phyloP scores from a whole-genome alignment of 495 filamentous ascomycete species.

The Chlorociboria aeruginascens region DNA sequence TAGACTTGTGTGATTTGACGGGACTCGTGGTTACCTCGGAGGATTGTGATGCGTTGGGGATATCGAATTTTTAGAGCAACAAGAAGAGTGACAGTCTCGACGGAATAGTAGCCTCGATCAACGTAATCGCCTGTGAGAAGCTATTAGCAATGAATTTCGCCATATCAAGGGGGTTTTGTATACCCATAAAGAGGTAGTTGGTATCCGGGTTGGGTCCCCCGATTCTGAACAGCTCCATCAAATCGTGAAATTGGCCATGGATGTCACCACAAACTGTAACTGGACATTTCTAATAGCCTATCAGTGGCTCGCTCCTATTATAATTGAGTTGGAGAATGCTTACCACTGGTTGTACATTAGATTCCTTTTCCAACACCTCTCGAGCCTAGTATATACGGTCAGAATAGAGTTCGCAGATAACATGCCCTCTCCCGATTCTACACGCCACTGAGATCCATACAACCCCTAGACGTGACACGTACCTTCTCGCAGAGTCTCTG shows the following conservation, averaged over 20 bases:
- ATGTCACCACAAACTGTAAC: slow-evolving; percentile 92
- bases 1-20: slow-evolving; percentile 97
- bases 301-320: neutral
- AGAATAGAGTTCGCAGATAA: too few relatives aligned
- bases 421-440: too few relatives aligned
- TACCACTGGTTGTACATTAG: slow-evolving; percentile 98
- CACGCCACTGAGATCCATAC: too few relatives aligned
- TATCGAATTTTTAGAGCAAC: slow-evolving; percentile 95
- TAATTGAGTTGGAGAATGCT: slow-evolving; percentile 26
- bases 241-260: slow-evolving; percentile 85
- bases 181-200: slow-evolving; percentile 94
- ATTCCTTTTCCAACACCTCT: slow-evolving; percentile 94
- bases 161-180: neutral
- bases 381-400: slow-evolving; percentile 48
- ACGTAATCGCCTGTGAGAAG: slow-evolving; percentile 71
- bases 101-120: slow-evolving; percentile 93
- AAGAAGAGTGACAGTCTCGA: slow-evolving; percentile 89
- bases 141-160: neutral
- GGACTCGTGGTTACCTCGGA: slow-evolving; percentile 94
- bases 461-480: slow-evolving; percentile 23
- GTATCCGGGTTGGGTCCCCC: slow-evolving; percentile 86
- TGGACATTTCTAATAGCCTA: slow-evolving; percentile 63
- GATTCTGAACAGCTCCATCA: slow-evolving; percentile 93
- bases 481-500: slow-evolving; percentile 97
- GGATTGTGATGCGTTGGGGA: slow-evolving; percentile 90